Base-by-base conservation (phyloP, 768 basidiomycete genomes). In the Austroboletus festivus region DNA sequence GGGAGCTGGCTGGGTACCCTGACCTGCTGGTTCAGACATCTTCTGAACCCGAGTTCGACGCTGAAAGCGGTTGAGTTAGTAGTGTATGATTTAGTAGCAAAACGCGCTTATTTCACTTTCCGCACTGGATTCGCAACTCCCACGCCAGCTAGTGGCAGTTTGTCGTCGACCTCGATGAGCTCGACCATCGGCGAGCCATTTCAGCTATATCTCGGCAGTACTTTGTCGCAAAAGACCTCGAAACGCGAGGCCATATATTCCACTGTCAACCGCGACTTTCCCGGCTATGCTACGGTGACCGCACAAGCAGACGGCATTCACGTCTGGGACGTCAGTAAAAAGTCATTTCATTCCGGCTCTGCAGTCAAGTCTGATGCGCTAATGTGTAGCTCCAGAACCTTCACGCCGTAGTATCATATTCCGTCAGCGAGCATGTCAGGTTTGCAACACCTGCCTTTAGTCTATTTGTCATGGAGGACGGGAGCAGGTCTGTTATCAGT, bases 241-340 rank as follows among this genome's bases (percentile, higher is more conserved):
- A 7, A 19, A 21, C 3, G 30, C 49, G 47, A 59, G n/a, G 52
- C 60, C 0, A 9, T 63, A 37, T 68, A 49, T 41, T 42, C 52
- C n/a, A 44, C 54, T 12, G 31, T 59, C 44, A 56, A 55, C 38
- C 30, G 43, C 19, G 45, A 47, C 30, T 63, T 65, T 37, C 81
- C 85, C 33, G 78, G 81, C 22, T 77, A 76, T 71, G 82, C 78
- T 35, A 85, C 85, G 1, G 73, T 87, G 46, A 77, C 85, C 13
- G 83, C 75, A 12, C 86, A 89, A 51, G 78, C 76, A 53, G 86
- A 91, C 47, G 89, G 89, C 24, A 70, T 90, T 33, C 86, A 90
- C 67, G 62, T 91, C 38, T 65, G 86, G 49, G 84, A 90, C 63
- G 88, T 89, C 60, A 57, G 77, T 72, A 30, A 46, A 35, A 39